phyloP scores from a whole-genome alignment of 129 eudicot genomes.

The Calendula officinalis region DNA sequence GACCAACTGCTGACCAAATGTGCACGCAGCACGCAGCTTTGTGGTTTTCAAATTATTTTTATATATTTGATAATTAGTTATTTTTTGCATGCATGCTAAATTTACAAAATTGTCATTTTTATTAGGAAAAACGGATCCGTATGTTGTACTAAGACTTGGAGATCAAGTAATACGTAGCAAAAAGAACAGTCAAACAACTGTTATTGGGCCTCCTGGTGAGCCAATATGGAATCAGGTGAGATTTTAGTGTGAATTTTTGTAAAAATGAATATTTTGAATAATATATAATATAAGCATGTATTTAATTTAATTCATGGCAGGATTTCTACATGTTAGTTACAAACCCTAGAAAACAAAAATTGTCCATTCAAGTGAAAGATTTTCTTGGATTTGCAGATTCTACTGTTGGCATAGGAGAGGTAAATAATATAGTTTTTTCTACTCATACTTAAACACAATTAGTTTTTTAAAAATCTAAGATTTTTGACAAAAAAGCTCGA shows the following conservation, averaged over 20 bases:
- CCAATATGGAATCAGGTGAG: conserved; percentile 99
- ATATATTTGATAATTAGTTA: conserved; percentile 1
- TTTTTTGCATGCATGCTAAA: not conserved
- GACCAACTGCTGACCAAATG: not conserved
- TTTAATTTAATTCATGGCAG: conserved; percentile 39
- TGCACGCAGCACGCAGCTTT: not conserved
- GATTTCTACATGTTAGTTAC: conserved; percentile 93
- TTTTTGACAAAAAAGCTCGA: too few relatives aligned
- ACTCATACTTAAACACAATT: too few relatives aligned
- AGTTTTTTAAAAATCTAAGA: too few relatives aligned
- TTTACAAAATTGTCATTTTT: conserved; percentile 14
- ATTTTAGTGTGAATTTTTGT: conserved; percentile 6
- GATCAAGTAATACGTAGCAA: conserved; percentile 96
- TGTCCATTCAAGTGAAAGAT: conserved; percentile 76
- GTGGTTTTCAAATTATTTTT: conserved; percentile 3
- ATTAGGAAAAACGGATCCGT: conserved; percentile 95
- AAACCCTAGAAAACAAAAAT: conserved; percentile 65
- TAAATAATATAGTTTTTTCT: conserved; percentile 23
- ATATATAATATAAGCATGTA: conserved; percentile 1
- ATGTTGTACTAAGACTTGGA: conserved; percentile 76
- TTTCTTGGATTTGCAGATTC: conserved; percentile 73
- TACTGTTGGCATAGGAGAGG: conserved; percentile 82
- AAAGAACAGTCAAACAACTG: conserved; percentile 96
- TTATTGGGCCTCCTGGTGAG: conserved; percentile 91
- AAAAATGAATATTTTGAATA: not conserved